Evolutionary conservation across 495 filamentous ascomycete genomes (phyloP), one percentile per base, ranked within the genome.

Genomic region (Xanthoparmelia taractica): DNA sequence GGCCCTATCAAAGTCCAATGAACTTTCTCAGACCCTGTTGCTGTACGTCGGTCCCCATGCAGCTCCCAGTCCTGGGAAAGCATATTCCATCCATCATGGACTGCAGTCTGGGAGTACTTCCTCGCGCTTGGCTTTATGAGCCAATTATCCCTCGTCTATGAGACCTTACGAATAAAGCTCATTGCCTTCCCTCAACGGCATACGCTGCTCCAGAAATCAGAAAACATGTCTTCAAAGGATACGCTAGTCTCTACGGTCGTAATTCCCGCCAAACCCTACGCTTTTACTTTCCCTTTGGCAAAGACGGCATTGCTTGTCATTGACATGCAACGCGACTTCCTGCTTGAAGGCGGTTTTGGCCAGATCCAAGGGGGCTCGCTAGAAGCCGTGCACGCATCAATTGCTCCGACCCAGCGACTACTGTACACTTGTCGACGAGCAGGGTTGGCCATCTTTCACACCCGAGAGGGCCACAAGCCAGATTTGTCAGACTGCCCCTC

Each of bases 251-350:
- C 31, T 36, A 57, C 37, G 13, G 18, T 65, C 23, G 36, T 56
- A 7, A 8, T 69, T n/a, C 40, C 40, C 25, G 67, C 65, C 7
- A 63, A 70, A 50, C 85, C 85, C 0, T 83, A 86, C 66, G 82
- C 87, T 71, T 75, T 76, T 15, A 75, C 75, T 34, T 76, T 87
- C 58, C 78, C 79, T 8, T 77, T 79, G 7, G 73, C 74, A 50
- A 86, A 80, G 15, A 87, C 85, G 23, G 85, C 85, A 7, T 74
- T 88, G 54, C 79, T 88, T 2, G 79, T 88, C 38, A 85, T 88
- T 66, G 85, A 88, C 73, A 87, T 88, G 85, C 85, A 88, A 68
- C 84, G 84, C 63, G 85, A 88, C 70, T 70, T 70, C 47, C 34
- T 70, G 48, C 60, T 65, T 31, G 50, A 65, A 33, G 63, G 54